Evolutionary conservation across 805 yeast species (phyloP).

Genomic region (Nakazawaea peltata): DNA sequence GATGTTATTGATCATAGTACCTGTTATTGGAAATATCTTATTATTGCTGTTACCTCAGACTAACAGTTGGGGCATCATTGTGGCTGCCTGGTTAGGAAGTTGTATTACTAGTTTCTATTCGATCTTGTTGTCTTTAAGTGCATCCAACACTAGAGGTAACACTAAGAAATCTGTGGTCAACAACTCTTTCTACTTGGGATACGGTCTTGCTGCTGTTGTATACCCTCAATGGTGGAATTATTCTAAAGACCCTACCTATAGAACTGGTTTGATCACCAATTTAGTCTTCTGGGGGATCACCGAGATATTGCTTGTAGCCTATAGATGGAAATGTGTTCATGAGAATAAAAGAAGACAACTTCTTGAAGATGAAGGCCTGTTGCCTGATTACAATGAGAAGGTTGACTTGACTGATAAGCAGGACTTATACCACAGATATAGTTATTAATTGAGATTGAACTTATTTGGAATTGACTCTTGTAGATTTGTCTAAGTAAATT

Average conservation of each 20-base stretch:
- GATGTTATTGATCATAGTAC: conserved; percentile 14
- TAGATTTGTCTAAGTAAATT: too few species aligned
- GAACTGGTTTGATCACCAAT: conserved; percentile 13
- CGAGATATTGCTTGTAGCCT: conserved; percentile 16
- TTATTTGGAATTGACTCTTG: too few species aligned
- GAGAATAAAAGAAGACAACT: conserved; percentile 19
- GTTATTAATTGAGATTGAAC: conserved; percentile 8
- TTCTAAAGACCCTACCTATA: conserved; percentile 10
- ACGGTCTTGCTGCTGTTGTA: conserved; percentile 14
- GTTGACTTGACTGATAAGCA: conserved; percentile 21
- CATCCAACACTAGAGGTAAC: conserved; percentile 13
- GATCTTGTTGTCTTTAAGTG: conserved; percentile 19
- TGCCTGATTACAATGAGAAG: conserved; percentile 14
- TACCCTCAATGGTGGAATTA: conserved; percentile 19
- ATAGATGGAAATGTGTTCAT: conserved; percentile 17
- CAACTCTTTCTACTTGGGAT: conserved; percentile 13
- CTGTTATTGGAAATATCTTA: conserved; percentile 17
- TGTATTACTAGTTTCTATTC: conserved; percentile 13
- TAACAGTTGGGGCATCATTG: conserved; percentile 16
- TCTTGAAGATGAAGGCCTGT: conserved; percentile 10
- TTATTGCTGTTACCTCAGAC: conserved; percentile 12
- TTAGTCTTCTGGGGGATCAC: conserved; percentile 22
- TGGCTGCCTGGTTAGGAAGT: conserved; percentile 13
- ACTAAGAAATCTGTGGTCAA: conserved; percentile 11
- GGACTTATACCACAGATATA: conserved; percentile 18